These are phyloP conservation scores for Coemansia interrupta DNA, from an alignment of 192 early-diverging fungal genomes.

Conservation along the genomic window DNA sequence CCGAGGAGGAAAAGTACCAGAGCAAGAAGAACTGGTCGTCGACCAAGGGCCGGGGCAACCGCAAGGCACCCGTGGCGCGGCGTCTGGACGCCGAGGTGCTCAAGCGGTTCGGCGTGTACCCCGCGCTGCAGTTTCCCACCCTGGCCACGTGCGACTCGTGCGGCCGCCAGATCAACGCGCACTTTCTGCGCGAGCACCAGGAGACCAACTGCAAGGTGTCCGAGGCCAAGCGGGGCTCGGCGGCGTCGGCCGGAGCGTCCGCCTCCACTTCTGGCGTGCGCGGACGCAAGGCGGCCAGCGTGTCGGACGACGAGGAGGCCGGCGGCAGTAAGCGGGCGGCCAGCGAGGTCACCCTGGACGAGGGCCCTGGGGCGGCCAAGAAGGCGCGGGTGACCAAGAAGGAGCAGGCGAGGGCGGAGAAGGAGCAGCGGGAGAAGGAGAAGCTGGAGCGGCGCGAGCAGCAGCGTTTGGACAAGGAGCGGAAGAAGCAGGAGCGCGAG, in stretches of 20 bases:
- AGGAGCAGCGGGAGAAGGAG: slow-evolving; percentile 42
- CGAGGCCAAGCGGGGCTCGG: slow-evolving; percentile 18
- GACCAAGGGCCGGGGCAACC: slow-evolving; percentile 53
- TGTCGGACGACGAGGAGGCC: neutral
- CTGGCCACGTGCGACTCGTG: slow-evolving; percentile 49
- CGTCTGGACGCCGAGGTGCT: slow-evolving; percentile 47
- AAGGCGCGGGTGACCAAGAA: slow-evolving; percentile 31
- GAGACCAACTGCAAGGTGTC: slow-evolving; percentile 42
- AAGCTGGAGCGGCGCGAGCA: slow-evolving; percentile 32
- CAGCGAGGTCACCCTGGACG: slow-evolving; percentile 3
- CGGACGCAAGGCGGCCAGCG: neutral
- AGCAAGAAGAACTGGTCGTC: slow-evolving; percentile 58
- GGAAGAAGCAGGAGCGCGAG: slow-evolving; percentile 45
- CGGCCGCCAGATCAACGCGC: slow-evolving; percentile 43
- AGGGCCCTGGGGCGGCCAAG: slow-evolving; percentile 9
- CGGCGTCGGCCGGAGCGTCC: neutral
- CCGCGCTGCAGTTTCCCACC: slow-evolving; percentile 35
- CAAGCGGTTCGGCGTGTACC: slow-evolving; percentile 50
- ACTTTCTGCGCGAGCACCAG: slow-evolving; percentile 48
- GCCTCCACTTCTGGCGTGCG: neutral
- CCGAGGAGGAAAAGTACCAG: slow-evolving; percentile 56
- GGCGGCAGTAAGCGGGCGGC: neutral
- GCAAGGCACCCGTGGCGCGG: slow-evolving; percentile 51
- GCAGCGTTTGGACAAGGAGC: slow-evolving; percentile 43
- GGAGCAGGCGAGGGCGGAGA: slow-evolving; percentile 37